A percentile compares a stretch with the other conserved stretches of the same genome.
Evolutionary conservation across 2,329 filamentous ascomycete species (phyloP).

Genomic region (Sphaerostilbella broomeana): DNA sequence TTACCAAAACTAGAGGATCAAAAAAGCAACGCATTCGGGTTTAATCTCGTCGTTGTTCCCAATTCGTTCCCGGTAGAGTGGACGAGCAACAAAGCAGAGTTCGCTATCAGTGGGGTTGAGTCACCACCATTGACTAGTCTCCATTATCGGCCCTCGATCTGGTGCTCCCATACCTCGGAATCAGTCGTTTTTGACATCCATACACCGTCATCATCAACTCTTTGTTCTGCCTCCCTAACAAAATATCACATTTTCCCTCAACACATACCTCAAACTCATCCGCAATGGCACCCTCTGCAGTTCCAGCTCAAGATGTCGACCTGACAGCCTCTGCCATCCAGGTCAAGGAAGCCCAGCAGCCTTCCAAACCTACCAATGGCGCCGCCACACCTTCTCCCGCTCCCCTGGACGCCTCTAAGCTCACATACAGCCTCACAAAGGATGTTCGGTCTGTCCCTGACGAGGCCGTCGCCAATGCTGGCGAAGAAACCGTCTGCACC

Average conservation of each 20-base stretch:
- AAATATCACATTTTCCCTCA: neutral
- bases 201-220: too few relatives aligned
- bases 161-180: too few relatives aligned
- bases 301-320: conserved; percentile 42
- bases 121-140: too few relatives aligned
- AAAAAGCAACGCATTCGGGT: too few relatives aligned
- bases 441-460: conserved; percentile 47
- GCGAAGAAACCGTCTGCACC: conserved; percentile 54
- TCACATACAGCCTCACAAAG: conserved; percentile 48
- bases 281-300: conserved; percentile 44
- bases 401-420: conserved; percentile 56
- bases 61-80: too few relatives aligned
- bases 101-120: too few relatives aligned
- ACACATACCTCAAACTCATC: neutral
- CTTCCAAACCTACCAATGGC: conserved; percentile 24
- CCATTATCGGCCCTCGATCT: too few relatives aligned
- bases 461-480: conserved; percentile 40
- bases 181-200: too few relatives aligned
- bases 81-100: too few relatives aligned
- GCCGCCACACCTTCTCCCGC: conserved; percentile 48
- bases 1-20: too few relatives aligned
- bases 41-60: too few relatives aligned
- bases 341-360: conserved; percentile 38
- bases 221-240: too few relatives aligned
- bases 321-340: conserved; percentile 46